Evolutionary conservation across 805 yeast genomes (phyloP).

Genomic region (Barnettozyma siamensis): DNA sequence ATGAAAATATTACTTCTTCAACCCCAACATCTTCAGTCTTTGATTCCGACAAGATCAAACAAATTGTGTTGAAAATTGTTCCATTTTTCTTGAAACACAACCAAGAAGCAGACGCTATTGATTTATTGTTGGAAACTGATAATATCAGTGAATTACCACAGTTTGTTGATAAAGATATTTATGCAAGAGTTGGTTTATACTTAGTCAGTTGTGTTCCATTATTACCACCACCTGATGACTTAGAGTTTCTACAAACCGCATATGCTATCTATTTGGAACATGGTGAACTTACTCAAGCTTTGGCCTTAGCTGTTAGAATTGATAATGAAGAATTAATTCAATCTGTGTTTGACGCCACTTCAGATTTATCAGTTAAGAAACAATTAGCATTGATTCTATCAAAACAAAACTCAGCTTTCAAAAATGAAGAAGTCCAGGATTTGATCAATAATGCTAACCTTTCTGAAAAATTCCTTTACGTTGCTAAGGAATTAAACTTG

Average conservation of each 20-base stretch:
- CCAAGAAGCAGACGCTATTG: conserved; percentile 98
- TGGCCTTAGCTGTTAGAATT: conserved; percentile 81
- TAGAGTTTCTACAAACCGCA: conserved; percentile 81
- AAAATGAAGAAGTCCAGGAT: conserved; percentile 71
- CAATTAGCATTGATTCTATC: conserved; percentile 89
- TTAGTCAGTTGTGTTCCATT: conserved; percentile 96
- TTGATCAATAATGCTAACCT: conserved; percentile 75
- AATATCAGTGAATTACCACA: conserved; percentile 75
- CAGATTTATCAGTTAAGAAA: conserved; percentile 69
- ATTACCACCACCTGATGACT: conserved; percentile 91
- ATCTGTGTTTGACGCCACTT: conserved; percentile 76
- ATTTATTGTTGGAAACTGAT: conserved; percentile 84
- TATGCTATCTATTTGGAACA: conserved; percentile 76
- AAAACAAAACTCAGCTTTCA: conserved; percentile 78
- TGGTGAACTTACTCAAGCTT: conserved; percentile 81
- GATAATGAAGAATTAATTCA: conserved; percentile 75
- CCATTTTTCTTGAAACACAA: conserved; percentile 90
- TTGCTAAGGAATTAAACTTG: conserved; percentile 82
- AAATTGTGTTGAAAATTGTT: conserved; percentile 69
- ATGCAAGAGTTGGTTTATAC: conserved; percentile 84
- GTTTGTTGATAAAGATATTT: conserved; percentile 80
- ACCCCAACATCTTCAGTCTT: conserved; percentile 15
- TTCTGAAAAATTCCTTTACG: conserved; percentile 71
- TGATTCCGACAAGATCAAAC: conserved; percentile 41
- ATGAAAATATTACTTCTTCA: too few species aligned